These are phyloP conservation scores for Zalaria sp. DNA, from an alignment of 2,329 filamentous ascomycete genomes.

Conservation along the genomic window DNA sequence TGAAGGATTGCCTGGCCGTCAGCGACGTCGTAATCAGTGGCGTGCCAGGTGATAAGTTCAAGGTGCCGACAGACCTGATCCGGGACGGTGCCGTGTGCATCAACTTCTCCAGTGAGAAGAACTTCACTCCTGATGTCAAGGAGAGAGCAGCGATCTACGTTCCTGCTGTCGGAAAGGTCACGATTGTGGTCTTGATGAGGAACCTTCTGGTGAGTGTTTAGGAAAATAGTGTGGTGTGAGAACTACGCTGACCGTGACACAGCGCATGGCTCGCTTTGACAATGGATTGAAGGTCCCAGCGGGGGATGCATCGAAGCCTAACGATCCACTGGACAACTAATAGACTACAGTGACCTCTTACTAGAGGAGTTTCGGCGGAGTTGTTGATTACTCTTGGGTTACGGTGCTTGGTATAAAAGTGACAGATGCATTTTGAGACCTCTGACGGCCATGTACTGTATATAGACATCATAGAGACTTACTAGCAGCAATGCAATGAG, in stretches of 20 bases:
- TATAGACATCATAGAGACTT: no score
- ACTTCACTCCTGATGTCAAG: conserved; percentile 82
- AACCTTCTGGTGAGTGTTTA: conserved; percentile 74
- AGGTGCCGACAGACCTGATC: conserved; percentile 72
- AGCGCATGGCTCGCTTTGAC: no score
- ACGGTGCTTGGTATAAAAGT: no score
- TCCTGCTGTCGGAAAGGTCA: conserved; percentile 93
- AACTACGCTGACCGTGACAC: background rate
- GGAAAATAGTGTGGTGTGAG: conserved; percentile 69
- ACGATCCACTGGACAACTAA: no score
- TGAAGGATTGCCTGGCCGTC: conserved; percentile 70
- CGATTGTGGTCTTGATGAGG: conserved; percentile 77
- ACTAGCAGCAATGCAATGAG: background rate
- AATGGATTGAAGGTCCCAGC: no score
- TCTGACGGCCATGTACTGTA: no score
- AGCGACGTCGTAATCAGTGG: conserved; percentile 93
- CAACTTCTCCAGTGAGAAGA: conserved; percentile 91
- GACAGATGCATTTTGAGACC: no score
- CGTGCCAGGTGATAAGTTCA: conserved; percentile 77
- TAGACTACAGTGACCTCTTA: no score
- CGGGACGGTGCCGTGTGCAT: conserved; percentile 93
- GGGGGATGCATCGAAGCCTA: no score
- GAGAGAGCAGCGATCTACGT: conserved; percentile 96
- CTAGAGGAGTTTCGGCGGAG: no score
- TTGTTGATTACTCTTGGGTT: no score